A percentile compares a stretch with the other conserved stretches of the same genome.
These are phyloP conservation scores for Effrenium voratum DNA, from an alignment of 73 alveolate genomes.

Conservation along the genomic window DNA sequence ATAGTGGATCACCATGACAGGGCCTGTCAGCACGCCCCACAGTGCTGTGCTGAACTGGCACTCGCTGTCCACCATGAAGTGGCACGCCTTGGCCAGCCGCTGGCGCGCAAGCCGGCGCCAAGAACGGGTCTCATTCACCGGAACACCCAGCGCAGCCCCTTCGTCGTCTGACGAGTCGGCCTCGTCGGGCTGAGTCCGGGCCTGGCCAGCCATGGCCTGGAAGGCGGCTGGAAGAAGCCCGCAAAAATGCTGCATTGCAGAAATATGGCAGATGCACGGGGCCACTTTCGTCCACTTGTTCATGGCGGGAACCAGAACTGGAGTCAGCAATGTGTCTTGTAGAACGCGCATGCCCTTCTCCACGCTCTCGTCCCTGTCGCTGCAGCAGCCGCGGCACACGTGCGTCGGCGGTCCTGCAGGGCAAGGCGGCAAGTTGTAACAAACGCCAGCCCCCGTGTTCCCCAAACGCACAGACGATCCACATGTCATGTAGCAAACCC, in stretches of 20 bases:
- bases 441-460: too few species aligned
- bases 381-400: slow-evolving; percentile 30
- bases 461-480: too few species aligned
- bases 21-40: slow-evolving; percentile 28
- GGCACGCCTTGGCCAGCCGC: slow-evolving; percentile 6
- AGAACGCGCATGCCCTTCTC: background rate
- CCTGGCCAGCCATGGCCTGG: background rate
- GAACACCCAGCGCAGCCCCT: slow-evolving; percentile 33
- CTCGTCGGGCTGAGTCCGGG: background rate
- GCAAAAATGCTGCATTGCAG: slow-evolving; percentile 40
- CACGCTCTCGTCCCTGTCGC: slow-evolving; percentile 5
- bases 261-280: slow-evolving; percentile 32
- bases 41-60: background rate
- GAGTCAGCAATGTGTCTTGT: background rate
- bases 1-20: slow-evolving; percentile 16
- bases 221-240: slow-evolving; percentile 36
- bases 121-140: background rate
- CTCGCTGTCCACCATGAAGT: background rate
- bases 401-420: slow-evolving; percentile 52
- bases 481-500: too few species aligned
- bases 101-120: slow-evolving; percentile 41
- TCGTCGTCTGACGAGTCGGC: slow-evolving; percentile 11
- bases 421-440: too few species aligned
- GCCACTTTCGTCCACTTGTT: slow-evolving; percentile 57
- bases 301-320: slow-evolving; percentile 22